Percentiles rank a stretch among this genome's conserved stretches.
phyloP scores from a whole-genome alignment of 768 basidiomycete species.

The Russula emetica region DNA sequence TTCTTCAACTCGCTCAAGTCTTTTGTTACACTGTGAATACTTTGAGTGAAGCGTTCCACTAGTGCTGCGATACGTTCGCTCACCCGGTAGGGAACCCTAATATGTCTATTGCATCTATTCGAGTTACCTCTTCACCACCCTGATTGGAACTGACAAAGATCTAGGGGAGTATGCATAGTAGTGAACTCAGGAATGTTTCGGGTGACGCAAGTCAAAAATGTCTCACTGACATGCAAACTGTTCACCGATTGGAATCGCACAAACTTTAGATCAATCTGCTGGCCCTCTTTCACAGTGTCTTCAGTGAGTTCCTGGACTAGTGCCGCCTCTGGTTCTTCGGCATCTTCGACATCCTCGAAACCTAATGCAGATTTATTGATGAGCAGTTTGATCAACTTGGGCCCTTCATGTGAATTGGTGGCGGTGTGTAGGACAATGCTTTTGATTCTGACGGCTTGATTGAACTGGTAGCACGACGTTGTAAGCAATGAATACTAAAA shows the following conservation, averaged over 20 bases:
- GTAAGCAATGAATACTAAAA: background rate
- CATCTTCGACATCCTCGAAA: conserved; percentile 62
- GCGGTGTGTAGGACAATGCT: conserved; percentile 50
- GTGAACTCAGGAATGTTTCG: background rate
- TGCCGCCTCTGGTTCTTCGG: conserved; percentile 45
- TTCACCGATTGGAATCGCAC: conserved; percentile 70
- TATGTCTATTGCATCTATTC: conserved; percentile 64
- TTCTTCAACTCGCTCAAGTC: conserved; percentile 39
- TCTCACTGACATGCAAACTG: conserved; percentile 54
- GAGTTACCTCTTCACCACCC: conserved; percentile 56
- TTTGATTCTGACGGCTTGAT: conserved; percentile 61
- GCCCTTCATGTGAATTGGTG: conserved; percentile 44
- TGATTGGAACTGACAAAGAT: conserved; percentile 69
- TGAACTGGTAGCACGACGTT: conserved; percentile 46
- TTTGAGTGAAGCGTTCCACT: background rate
- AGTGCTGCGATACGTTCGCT: conserved; percentile 27
- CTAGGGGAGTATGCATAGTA: conserved; percentile 35
- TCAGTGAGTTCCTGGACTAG: conserved; percentile 54
- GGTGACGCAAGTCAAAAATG: background rate
- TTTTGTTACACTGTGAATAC: conserved; percentile 36
- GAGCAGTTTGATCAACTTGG: conserved; percentile 57
- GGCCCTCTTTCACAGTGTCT: conserved; percentile 47
- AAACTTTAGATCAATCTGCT: conserved; percentile 50
- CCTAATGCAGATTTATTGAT: conserved; percentile 56
- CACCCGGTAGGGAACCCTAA: conserved; percentile 58